Percentiles rank a stretch among this genome's conserved stretches.
Conservation (phyloP, 441 rosid genomes). For the Eutrema salsugineum region DNA sequence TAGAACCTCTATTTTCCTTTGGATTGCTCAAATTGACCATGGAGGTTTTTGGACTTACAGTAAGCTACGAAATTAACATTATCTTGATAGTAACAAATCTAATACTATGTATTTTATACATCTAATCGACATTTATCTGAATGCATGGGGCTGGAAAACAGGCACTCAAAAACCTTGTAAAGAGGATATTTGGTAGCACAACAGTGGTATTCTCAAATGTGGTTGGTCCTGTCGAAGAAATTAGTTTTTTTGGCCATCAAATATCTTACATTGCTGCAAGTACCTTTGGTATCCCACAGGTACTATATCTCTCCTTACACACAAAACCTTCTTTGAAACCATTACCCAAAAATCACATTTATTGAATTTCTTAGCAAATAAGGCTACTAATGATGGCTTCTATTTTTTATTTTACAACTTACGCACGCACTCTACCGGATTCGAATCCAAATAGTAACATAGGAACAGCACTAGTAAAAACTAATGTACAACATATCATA, state of each 20-base stretch:
- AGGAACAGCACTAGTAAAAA: too few species aligned
- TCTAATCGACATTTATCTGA: not conserved
- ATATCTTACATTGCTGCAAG: slow-evolving; percentile 60
- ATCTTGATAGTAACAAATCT: not conserved
- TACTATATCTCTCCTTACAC: not conserved
- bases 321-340: not conserved
- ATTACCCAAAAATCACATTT: not conserved
- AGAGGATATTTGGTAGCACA: slow-evolving; percentile 40
- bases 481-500: too few species aligned
- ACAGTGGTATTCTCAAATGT: slow-evolving; percentile 57
- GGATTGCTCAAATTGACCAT: slow-evolving; percentile 28
- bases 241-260: slow-evolving; percentile 59
- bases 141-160: not conserved
- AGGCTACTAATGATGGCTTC: not conserved
- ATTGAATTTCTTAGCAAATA: not conserved
- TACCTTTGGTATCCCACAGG: slow-evolving; percentile 78
- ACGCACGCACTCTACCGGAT: too few species aligned
- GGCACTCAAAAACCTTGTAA: slow-evolving; percentile 36
- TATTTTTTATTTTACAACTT: too few species aligned
- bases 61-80: not conserved
- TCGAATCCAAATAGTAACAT: too few species aligned
- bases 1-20: slow-evolving; percentile 47
- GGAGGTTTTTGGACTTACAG: slow-evolving; percentile 49
- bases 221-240: slow-evolving; percentile 68
- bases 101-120: not conserved